Conservation (phyloP, 1,284 basidiomycete genomes). For the Ceratobasidium sp. region DNA sequence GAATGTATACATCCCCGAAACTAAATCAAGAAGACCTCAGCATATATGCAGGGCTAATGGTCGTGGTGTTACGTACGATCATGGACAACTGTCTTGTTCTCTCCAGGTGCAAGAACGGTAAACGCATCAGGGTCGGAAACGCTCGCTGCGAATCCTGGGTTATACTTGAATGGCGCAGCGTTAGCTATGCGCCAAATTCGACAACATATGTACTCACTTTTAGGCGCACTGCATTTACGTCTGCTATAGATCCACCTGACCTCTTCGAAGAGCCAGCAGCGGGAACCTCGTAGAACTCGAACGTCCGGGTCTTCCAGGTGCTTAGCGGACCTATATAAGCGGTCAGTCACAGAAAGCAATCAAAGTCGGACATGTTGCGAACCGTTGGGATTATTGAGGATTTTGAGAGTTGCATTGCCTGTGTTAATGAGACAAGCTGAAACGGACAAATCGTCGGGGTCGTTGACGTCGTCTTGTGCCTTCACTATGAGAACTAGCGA, state of each 20-base stretch:
- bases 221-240: slow-evolving; percentile 30
- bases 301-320: slow-evolving; percentile 44
- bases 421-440: slow-evolving; percentile 35
- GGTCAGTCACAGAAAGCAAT: too few species aligned
- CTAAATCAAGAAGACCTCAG: slow-evolving; percentile 10
- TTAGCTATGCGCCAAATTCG: background rate
- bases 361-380: background rate
- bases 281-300: slow-evolving; percentile 37
- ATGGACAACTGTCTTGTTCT: slow-evolving; percentile 43
- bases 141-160: slow-evolving; percentile 5
- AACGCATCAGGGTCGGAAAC: slow-evolving; percentile 34
- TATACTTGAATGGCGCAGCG: slow-evolving; percentile 18
- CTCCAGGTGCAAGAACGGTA: slow-evolving; percentile 40
- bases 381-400: slow-evolving; percentile 45
- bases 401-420: slow-evolving; percentile 35
- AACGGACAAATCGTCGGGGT: slow-evolving; percentile 45
- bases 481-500: slow-evolving; percentile 36
- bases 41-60: background rate
- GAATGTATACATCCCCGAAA: slow-evolving; percentile 45
- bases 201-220: slow-evolving; percentile 15
- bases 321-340: slow-evolving; percentile 25
- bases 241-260: slow-evolving; percentile 9
- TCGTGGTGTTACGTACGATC: slow-evolving; percentile 32
- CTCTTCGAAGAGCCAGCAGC: slow-evolving; percentile 4
- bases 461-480: slow-evolving; percentile 38